phyloP scores from a whole-genome alignment of 768 basidiomycete genomes.

The Rhodotorula diobovata region DNA sequence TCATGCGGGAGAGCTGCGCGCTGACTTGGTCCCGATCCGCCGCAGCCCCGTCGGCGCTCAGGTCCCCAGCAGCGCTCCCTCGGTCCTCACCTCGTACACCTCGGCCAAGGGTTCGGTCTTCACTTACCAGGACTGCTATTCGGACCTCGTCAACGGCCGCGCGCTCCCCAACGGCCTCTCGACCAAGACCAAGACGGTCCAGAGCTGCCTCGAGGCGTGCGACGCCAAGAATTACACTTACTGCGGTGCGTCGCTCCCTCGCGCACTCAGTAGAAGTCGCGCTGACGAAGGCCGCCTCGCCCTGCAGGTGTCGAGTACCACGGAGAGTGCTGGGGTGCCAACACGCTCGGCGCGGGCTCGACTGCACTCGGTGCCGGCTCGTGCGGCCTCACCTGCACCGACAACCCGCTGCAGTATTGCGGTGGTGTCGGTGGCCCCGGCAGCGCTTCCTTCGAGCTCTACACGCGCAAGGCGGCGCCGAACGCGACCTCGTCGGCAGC shows the following conservation, averaged over 20 bases:
- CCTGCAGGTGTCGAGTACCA: slow-evolving; percentile 15
- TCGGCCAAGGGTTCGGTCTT: neutral
- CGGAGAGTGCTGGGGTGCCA: slow-evolving; percentile 36
- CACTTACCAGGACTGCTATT: slow-evolving; percentile 37
- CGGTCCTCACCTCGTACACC: slow-evolving; percentile 9
- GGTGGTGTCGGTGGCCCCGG: slow-evolving; percentile 22
- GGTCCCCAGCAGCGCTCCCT: slow-evolving; percentile 3
- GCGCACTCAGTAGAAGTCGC: too few relatives aligned
- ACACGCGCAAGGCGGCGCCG: neutral
- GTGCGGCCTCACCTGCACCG: slow-evolving; percentile 20
- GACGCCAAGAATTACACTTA: slow-evolving; percentile 43
- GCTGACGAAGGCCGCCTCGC: too few relatives aligned
- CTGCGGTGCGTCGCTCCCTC: slow-evolving; percentile 39
- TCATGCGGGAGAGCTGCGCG: too few relatives aligned
- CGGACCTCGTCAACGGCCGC: slow-evolving; percentile 26
- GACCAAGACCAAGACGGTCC: slow-evolving; percentile 43
- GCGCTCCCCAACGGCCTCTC: slow-evolving; percentile 22
- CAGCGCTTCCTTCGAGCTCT: neutral
- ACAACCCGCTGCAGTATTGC: slow-evolving; percentile 27
- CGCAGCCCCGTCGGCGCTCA: slow-evolving; percentile 11
- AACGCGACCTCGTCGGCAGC: neutral
- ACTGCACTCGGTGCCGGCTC: slow-evolving; percentile 4
- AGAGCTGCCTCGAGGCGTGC: slow-evolving; percentile 46
- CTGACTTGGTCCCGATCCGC: too few relatives aligned
- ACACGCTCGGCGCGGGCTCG: slow-evolving; percentile 15